Evolutionary conservation across 148 eudicot genomes (phyloP).

Genomic region (Nyssa sinensis): DNA sequence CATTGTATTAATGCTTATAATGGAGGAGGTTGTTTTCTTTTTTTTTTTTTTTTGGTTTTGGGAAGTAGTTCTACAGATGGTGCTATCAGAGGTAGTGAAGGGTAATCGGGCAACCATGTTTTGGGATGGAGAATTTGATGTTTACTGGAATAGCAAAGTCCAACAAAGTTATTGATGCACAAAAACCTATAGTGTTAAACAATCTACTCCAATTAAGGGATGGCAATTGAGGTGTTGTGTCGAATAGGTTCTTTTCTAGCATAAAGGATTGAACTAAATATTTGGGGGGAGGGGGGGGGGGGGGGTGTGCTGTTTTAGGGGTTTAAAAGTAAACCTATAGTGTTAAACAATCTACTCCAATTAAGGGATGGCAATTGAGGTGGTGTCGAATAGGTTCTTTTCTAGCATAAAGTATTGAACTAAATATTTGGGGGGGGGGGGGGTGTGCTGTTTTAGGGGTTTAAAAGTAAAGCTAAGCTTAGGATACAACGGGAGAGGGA

Average conservation of each 20-base stretch:
- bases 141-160: too few species aligned
- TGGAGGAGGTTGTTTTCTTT: neutral
- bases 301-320: too few species aligned
- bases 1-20: neutral
- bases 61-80: neutral
- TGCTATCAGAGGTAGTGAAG: neutral
- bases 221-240: neutral
- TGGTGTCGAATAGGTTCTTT: neutral
- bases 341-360: neutral
- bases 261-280: neutral
- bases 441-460: too few species aligned
- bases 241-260: neutral
- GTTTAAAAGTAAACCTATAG: neutral
- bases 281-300: too few species aligned
- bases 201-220: neutral
- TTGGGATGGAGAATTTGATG: too few species aligned
- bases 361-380: neutral
- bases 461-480: too few species aligned
- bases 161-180: neutral
- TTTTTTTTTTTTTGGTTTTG: neutral
- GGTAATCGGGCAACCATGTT: too few species aligned
- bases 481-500: too few species aligned
- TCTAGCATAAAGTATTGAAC: neutral
- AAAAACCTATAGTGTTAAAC: neutral
- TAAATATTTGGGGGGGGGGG: too few species aligned